A percentile compares a stretch with the other conserved stretches of the same genome.
Conservation (phyloP, 768 basidiomycete genomes). For the Rhizopogon salebrosus region DNA sequence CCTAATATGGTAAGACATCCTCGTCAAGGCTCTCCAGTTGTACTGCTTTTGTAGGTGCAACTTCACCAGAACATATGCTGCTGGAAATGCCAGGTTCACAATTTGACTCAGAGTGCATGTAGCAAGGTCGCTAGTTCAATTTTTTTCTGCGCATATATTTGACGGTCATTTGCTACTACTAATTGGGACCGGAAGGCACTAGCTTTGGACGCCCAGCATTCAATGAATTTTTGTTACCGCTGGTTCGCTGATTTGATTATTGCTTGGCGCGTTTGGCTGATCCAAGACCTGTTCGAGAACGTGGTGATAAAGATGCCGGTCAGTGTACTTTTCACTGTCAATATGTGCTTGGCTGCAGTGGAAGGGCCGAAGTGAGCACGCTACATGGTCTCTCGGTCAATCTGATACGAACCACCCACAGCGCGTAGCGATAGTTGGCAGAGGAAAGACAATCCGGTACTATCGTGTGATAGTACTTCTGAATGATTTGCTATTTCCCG, state of each 20-base stretch:
- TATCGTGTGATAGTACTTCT: neutral
- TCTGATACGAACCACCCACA: neutral
- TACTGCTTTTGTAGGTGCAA: too few relatives aligned
- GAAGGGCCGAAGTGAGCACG: neutral
- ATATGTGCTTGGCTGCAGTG: neutral
- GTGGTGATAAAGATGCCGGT: neutral
- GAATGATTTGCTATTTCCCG: neutral
- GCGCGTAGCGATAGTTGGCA: neutral
- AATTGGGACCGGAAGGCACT: too few relatives aligned
- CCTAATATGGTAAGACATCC: too few relatives aligned
- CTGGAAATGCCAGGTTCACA: too few relatives aligned
- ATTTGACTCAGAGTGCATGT: too few relatives aligned
- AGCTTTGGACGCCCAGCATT: too few relatives aligned
- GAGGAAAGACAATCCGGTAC: neutral
- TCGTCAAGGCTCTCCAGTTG: too few relatives aligned
- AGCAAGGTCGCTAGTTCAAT: too few relatives aligned
- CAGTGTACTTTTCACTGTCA: neutral
- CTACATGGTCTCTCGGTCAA: neutral
- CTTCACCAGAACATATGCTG: too few relatives aligned
- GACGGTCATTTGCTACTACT: too few relatives aligned
- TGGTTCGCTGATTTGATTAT: neutral
- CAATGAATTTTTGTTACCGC: neutral
- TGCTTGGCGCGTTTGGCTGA: neutral
- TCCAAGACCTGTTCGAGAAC: neutral
- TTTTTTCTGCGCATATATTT: too few relatives aligned